Conservation (phyloP, 176 grass and related monocot genomes). For the Hordeum vulgare region DNA sequence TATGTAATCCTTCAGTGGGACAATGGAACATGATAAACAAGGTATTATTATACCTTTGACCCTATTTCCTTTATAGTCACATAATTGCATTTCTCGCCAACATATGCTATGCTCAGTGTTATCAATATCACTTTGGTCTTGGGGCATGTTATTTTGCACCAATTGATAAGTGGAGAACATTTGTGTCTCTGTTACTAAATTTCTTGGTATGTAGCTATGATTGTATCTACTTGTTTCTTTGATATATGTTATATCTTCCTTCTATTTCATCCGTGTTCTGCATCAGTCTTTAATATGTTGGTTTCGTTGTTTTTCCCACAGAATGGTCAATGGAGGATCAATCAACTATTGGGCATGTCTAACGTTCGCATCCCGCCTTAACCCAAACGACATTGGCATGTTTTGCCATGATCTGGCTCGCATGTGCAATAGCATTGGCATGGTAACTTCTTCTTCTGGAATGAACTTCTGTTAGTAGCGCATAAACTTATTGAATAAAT, state of each 20-base stretch:
- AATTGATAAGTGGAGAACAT: neutral
- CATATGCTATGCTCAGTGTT: neutral
- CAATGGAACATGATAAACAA: slow-evolving; percentile 94
- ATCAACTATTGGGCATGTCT: slow-evolving; percentile 49
- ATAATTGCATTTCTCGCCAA: neutral
- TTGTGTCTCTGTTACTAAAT: neutral
- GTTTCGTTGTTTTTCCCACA: neutral
- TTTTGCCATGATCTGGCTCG: slow-evolving; percentile 31
- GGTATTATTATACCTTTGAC: slow-evolving; percentile 20
- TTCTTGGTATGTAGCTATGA: neutral
- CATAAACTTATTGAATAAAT: neutral
- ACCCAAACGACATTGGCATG: slow-evolving; percentile 4
- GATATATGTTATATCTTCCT: neutral
- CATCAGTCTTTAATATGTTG: neutral
- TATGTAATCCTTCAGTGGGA: slow-evolving; percentile 51
- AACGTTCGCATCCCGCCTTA: slow-evolving; percentile 38
- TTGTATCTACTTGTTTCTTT: neutral
- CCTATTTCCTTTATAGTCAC: neutral
- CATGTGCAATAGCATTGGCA: slow-evolving; percentile 42
- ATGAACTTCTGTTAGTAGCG: neutral
- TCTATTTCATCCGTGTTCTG: neutral
- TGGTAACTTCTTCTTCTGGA: slow-evolving; percentile 31
- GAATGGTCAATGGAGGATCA: slow-evolving; percentile 42
- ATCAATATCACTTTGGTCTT: neutral
- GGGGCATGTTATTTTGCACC: neutral